Percentiles rank a stretch among this genome's conserved stretches.
Evolutionary conservation across 371 early-diverging fungal genomes (phyloP).

Genomic region (Mortierella sp.): DNA sequence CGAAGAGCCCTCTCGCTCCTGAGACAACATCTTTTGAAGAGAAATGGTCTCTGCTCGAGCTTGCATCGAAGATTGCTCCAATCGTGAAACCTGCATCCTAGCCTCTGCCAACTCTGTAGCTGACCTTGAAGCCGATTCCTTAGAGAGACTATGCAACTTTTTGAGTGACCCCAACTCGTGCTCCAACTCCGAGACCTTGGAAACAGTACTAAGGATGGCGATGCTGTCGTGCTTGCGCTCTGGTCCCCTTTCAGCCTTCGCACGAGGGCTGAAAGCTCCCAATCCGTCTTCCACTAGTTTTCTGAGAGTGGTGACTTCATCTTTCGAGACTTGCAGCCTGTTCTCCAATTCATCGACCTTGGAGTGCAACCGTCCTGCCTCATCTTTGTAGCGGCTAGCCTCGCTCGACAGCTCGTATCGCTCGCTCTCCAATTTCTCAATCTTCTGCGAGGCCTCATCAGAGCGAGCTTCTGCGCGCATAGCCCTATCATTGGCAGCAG

Average conservation of each 20-base stretch:
- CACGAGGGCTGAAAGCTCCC: slow-evolving; percentile 43
- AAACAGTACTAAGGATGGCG: slow-evolving; percentile 47
- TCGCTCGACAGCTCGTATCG: slow-evolving; percentile 36
- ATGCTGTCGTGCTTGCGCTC: slow-evolving; percentile 56
- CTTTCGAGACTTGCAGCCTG: slow-evolving; percentile 51
- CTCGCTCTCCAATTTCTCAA: slow-evolving; percentile 46
- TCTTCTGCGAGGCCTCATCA: slow-evolving; percentile 36
- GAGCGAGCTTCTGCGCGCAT: slow-evolving; percentile 54
- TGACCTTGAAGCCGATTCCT: slow-evolving; percentile 43
- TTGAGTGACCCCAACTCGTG: slow-evolving; percentile 59
- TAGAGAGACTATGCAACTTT: slow-evolving; percentile 44
- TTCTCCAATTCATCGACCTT: slow-evolving; percentile 52
- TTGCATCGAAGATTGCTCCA: slow-evolving; percentile 71
- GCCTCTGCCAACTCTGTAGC: slow-evolving; percentile 63
- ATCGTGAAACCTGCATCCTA: slow-evolving; percentile 66
- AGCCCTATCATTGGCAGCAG: slow-evolving; percentile 57
- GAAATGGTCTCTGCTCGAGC: slow-evolving; percentile 68
- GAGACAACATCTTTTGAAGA: slow-evolving; percentile 66
- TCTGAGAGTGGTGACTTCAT: slow-evolving; percentile 53
- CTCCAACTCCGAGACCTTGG: slow-evolving; percentile 62
- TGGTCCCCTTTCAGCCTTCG: slow-evolving; percentile 7
- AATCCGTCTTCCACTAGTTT: slow-evolving; percentile 59
- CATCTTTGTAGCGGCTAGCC: slow-evolving; percentile 40
- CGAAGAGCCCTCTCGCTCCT: slow-evolving; percentile 67
- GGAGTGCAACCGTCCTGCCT: slow-evolving; percentile 45